A percentile compares a stretch with the other conserved stretches of the same genome.
Conservation (phyloP, 805 yeast genomes). For the Lipomyces sp. region DNA sequence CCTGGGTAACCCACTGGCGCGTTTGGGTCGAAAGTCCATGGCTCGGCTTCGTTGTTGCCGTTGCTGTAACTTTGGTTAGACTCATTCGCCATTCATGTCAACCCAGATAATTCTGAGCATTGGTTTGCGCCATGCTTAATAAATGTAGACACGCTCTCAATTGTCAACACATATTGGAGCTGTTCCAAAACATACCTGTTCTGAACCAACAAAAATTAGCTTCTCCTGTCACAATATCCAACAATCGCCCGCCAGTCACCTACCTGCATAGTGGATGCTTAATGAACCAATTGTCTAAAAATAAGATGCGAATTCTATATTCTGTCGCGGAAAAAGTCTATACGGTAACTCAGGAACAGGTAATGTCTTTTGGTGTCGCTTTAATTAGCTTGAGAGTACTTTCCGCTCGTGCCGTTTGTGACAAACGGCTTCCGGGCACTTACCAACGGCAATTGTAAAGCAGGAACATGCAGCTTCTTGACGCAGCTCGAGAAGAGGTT, state of each 20-base stretch:
- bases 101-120: background rate
- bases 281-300: background rate
- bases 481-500: background rate
- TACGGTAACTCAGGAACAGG: background rate
- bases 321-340: background rate
- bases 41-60: constrained; percentile 13
- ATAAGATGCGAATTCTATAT: background rate
- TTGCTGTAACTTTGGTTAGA: background rate
- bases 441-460: background rate
- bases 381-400: background rate
- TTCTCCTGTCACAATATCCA: background rate
- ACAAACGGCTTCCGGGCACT: background rate
- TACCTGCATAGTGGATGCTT: background rate
- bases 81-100: background rate
- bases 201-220: too few relatives aligned
- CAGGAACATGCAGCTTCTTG: background rate
- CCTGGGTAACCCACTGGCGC: constrained; percentile 62
- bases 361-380: background rate
- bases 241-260: background rate
- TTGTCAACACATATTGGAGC: too few relatives aligned
- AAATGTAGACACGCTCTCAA: constrained; percentile 11
- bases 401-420: background rate
- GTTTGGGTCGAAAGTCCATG: constrained; percentile 37
- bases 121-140: too few relatives aligned
- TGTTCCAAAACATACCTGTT: too few relatives aligned